Base-by-base conservation (phyloP, 192 early-diverging fungal genomes). In the Oehlia diaphana region DNA sequence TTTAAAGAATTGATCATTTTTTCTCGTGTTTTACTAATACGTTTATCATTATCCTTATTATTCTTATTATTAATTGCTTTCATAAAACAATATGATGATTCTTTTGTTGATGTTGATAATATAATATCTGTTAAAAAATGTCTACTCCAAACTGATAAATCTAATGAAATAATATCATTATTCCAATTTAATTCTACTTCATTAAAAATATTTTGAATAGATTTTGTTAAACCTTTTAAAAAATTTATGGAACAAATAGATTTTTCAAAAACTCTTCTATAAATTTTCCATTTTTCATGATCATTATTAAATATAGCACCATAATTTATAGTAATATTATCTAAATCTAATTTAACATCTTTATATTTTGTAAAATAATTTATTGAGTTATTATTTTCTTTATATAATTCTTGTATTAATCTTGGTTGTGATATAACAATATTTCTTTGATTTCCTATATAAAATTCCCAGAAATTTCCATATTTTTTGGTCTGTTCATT, bases 211-310 rank as follows among this genome's bases (percentile, higher is more conserved):
- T 28, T 4, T 63, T 80, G 74, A n/a, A 47, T 35, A 13, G 23
- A 80, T 81, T 31, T 63, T n/a, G 49, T 33, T 13, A 49, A 13
- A 31, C 80, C 33, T 13, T 16, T 80, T 80, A 49, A 63, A 62
- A 81, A 81, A 16, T 63, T 83, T 35, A 23, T 53, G 79, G 77
- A 71, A 78, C n/a, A 23, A 82, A 81, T 26, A 10, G 81, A 63
- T 31, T 66, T 31, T 6, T 33, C 37, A 16, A 67, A 62, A 23
- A 73, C 8, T 49, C 39, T 73, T 23, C 67, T 31, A 71, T 73
- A 71, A 14, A 74, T 21, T 26, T 74, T 74, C 74, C 74, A 75
- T 61, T 26, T 33, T 62, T 50, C 53, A 26, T n/a, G 12, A 61
- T 75, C 23, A 13, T 37, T 28, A 75, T 75, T 75, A 53, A 49